Base-by-base conservation (phyloP, 768 basidiomycete species). In the Cystobasidium ongulense region DNA sequence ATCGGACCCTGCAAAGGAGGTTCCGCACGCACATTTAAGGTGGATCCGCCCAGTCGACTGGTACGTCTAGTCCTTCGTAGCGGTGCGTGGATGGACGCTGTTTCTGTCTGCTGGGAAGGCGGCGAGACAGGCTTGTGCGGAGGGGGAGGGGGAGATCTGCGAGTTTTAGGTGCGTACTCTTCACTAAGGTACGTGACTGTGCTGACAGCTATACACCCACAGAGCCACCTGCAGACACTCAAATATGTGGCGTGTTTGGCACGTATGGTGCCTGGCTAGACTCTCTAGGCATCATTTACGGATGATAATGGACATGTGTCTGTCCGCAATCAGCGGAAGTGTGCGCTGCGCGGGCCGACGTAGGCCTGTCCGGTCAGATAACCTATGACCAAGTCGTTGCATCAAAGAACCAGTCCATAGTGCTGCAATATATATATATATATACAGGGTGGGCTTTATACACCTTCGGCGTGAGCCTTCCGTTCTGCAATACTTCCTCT, bases 81-180 rank as follows among this genome's bases (percentile, higher is more conserved):
- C 31, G 68, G 68, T n/a, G 68, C 68, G 10, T 71, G 68, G 68
- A 31, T 71, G 41, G 68, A 71, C 35, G 68, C 68, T 8, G 54
- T 71, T 5, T 71, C 68, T 13, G 53, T 71, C 35, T 46, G 50
- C 15, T 46, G 54, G 33, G 68, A 71, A 61, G 50, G 54, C 31
- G 68, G 68, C 8, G 68, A 71, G 31, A 71, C 68, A 23, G 68
- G 52, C 7, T 25, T 71, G 15, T 71, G 68, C 31, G 68, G 68
- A 39, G 68, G 68, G 8, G 68, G 53, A 3, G 68, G 68, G 1
- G 68, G 68, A 15, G 68, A 71, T 25, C 17, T 71, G 21, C 52
- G 68, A 13, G 31, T 71, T 27, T 29, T 71, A 27, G 68, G 68
- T 71, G 54, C 31, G 68, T 15, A 38, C n/a, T n/a, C n/a, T n/a